Evolutionary conservation across 2,329 filamentous ascomycete genomes (phyloP).

Genomic region (Penicillium capsulatum): DNA sequence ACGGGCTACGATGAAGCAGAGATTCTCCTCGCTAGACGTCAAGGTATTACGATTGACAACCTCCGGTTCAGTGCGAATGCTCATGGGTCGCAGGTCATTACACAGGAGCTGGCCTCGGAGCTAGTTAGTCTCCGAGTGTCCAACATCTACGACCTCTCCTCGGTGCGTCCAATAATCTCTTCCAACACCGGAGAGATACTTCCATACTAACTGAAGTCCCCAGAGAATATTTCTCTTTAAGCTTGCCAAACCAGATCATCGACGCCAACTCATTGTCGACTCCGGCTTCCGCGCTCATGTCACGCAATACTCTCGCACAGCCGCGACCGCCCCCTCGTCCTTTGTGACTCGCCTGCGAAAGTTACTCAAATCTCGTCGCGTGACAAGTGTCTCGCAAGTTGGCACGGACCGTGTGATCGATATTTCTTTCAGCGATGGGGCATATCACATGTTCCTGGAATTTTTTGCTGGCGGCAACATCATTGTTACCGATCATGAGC

Average conservation of each 20-base stretch:
- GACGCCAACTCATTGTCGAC: constrained; percentile 87
- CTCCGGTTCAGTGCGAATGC: no score
- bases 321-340: constrained; percentile 73
- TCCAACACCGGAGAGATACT: not conserved
- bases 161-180: constrained; percentile 43
- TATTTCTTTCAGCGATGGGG: constrained; percentile 85
- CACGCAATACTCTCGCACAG: constrained; percentile 83
- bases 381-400: constrained; percentile 77
- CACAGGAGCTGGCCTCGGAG: constrained; percentile 78
- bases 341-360: constrained; percentile 86
- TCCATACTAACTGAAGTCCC: constrained; percentile 1
- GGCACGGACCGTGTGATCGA: constrained; percentile 93
- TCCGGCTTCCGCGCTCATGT: constrained; percentile 94
- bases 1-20: constrained; percentile 51
- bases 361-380: constrained; percentile 76
- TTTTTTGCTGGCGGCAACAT: constrained; percentile 97
- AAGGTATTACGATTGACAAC: constrained; percentile 46
- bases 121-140: constrained; percentile 76
- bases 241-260: constrained; percentile 82
- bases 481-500: constrained; percentile 78
- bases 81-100: constrained; percentile 66
- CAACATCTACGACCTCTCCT: constrained; percentile 94
- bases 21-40: constrained; percentile 56
- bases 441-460: constrained; percentile 82
- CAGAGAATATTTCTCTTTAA: constrained; percentile 90